Conservation (phyloP, 495 filamentous ascomycete species). For the Penicillium verhagenii region DNA sequence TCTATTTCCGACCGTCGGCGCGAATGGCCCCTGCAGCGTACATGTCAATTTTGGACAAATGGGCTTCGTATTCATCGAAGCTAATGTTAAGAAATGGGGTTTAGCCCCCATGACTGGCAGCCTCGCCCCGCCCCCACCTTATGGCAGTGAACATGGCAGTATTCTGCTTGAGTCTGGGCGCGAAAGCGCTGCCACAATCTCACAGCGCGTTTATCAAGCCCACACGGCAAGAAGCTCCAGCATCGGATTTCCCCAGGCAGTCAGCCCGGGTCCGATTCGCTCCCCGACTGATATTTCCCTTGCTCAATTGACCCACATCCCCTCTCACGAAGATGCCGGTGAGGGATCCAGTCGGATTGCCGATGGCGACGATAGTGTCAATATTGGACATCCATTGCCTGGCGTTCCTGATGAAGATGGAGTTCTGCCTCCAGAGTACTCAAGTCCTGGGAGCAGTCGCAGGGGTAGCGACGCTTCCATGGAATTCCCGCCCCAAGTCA, state of each 20-base stretch:
- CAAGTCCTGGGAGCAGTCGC: constrained; percentile 62
- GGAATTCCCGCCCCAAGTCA: constrained; percentile 24
- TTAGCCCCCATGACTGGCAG: constrained; percentile 94
- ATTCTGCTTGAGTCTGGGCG: constrained; percentile 88
- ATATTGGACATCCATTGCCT: not conserved
- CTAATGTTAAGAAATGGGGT: constrained; percentile 99
- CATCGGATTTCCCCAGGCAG: constrained; percentile 64
- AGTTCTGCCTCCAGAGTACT: constrained; percentile 67
- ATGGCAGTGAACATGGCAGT: constrained; percentile 93
- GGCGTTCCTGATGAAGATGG: constrained; percentile 20
- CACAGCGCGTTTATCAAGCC: constrained; percentile 54
- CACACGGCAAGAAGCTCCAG: constrained; percentile 49
- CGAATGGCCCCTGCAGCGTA: constrained; percentile 85
- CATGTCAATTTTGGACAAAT: constrained; percentile 98
- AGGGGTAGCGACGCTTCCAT: constrained; percentile 48
- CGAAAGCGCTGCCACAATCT: constrained; percentile 57
- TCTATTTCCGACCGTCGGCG: constrained; percentile 92
- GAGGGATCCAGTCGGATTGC: constrained; percentile 67
- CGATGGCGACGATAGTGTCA: constrained; percentile 23
- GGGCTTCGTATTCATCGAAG: constrained; percentile 98
- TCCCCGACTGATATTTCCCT: constrained; percentile 97
- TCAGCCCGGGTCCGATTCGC: constrained; percentile 84
- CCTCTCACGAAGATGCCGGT: constrained; percentile 71
- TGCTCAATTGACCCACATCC: constrained; percentile 69
- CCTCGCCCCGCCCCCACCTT: constrained; percentile 91